These are phyloP conservation scores for Clausena lansium DNA, from an alignment of 345 rosid species.

Conservation along the genomic window DNA sequence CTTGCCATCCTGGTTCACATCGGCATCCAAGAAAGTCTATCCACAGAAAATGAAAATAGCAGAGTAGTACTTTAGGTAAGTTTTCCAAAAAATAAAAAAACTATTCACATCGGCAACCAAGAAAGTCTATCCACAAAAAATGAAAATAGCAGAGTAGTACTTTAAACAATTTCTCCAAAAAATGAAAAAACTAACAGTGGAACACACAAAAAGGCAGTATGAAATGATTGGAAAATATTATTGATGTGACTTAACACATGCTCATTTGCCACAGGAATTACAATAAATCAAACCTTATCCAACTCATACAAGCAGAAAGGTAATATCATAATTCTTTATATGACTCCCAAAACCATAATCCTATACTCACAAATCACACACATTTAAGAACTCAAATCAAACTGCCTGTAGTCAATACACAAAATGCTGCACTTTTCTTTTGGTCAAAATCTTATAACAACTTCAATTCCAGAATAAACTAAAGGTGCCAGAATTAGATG, in stretches of 20 bases:
- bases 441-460: background rate
- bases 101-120: constrained; percentile 82
- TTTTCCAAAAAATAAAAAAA: no score
- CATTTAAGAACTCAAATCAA: constrained; percentile 1
- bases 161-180: background rate
- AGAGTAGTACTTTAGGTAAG: background rate
- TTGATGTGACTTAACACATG: background rate
- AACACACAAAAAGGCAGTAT: background rate
- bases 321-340: background rate
- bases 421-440: background rate
- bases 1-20: constrained; percentile 78
- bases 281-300: background rate
- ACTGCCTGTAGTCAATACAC: background rate
- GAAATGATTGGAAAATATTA: background rate
- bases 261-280: background rate
- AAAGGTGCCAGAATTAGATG: background rate
- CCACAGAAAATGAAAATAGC: constrained; percentile 9
- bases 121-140: constrained; percentile 62
- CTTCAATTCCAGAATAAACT: background rate
- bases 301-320: background rate
- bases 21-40: constrained; percentile 94
- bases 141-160: background rate
- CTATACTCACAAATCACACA: background rate
- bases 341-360: background rate
- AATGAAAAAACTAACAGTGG: background rate